phyloP scores from a whole-genome alignment of 345 rosid genomes.

The Eucalyptus urophylla region DNA sequence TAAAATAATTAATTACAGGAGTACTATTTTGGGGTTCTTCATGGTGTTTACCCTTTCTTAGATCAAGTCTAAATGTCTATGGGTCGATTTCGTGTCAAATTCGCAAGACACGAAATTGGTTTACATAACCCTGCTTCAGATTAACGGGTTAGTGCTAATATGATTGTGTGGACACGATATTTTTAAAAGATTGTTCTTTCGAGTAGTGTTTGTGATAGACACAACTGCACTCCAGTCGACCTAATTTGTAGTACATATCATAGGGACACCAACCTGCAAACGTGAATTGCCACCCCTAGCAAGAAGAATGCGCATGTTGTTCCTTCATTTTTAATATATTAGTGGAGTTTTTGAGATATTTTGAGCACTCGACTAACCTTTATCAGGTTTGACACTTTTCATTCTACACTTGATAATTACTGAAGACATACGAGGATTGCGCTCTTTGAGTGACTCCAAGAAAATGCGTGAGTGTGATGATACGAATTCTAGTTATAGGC shows the following conservation, averaged over 20 bases:
- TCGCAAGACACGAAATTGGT: neutral
- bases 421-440: neutral
- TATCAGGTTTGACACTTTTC: neutral
- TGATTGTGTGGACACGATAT: neutral
- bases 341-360: neutral
- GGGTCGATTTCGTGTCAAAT: neutral
- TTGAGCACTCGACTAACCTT: neutral
- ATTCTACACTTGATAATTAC: neutral
- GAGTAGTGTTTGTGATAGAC: neutral
- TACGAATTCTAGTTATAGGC: neutral
- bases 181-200: neutral
- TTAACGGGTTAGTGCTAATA: neutral
- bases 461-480: neutral
- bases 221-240: rapidly evolving
- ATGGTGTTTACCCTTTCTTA: too few relatives aligned
- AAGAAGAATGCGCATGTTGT: neutral
- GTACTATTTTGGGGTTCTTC: too few relatives aligned
- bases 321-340: neutral
- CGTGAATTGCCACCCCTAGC: neutral
- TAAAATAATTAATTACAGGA: too few relatives aligned
- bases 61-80: neutral
- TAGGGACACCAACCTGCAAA: neutral
- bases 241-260: neutral
- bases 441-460: neutral
- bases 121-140: neutral